Conservation (phyloP, 179 eudicot species). For the Beta lomatogona region DNA sequence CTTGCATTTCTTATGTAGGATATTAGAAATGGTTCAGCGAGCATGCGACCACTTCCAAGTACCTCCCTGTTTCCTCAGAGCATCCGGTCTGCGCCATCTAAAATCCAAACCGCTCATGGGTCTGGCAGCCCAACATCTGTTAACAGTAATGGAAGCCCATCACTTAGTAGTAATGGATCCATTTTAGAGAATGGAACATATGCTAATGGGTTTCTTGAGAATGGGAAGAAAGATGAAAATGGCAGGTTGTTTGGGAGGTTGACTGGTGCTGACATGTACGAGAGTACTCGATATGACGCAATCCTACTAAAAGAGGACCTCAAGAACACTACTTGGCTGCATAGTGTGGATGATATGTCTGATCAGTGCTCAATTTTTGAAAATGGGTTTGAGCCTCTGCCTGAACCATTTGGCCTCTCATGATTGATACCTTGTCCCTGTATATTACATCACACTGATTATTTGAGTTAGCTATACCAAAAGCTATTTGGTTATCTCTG, state of each 20-base stretch:
- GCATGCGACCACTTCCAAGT: conserved; percentile 69
- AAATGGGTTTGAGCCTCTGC: conserved; percentile 77
- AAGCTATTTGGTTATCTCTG: conserved; percentile 18
- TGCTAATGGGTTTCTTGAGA: conserved; percentile 47
- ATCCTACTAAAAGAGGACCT: conserved; percentile 84
- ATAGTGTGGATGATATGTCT: conserved; percentile 71
- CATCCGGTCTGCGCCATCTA: conserved; percentile 65
- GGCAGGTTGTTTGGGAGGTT: conserved; percentile 57
- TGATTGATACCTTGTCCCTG: conserved; percentile 34
- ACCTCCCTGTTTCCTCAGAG: conserved; percentile 89
- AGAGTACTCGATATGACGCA: conserved; percentile 90
- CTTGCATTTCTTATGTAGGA: conserved; percentile 47
- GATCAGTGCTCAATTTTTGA: conserved; percentile 80
- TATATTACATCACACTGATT: not conserved
- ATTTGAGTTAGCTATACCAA: conserved; percentile 21
- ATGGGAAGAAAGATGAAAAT: conserved; percentile 56
- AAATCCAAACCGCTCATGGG: conserved; percentile 47
- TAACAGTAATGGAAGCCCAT: conserved; percentile 52
- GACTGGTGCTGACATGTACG: conserved; percentile 65
- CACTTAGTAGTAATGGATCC: conserved; percentile 43
- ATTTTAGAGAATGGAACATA: conserved; percentile 46
- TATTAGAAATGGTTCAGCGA: conserved; percentile 63
- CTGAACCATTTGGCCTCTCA: conserved; percentile 82
- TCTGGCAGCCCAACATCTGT: conserved; percentile 50
- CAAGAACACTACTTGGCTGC: conserved; percentile 90